These are phyloP conservation scores for Paraurostyla sp. DNA, from an alignment of 73 alveolate species.

Conservation along the genomic window DNA sequence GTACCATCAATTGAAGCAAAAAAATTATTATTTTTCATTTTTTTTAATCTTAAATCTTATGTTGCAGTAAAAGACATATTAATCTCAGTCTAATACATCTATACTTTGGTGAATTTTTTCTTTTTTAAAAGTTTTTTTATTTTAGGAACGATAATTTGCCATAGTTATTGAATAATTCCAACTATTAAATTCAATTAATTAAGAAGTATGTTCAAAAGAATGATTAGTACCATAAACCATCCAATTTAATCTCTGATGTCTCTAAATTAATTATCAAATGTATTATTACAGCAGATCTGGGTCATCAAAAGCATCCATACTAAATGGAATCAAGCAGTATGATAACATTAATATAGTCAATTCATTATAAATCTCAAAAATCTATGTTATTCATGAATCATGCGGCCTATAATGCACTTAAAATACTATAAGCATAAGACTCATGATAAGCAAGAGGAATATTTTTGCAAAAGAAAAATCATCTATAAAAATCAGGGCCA, in stretches of 20 bases:
- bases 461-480: background rate
- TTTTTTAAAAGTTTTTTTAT: too few species aligned
- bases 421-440: background rate
- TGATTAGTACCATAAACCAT: background rate
- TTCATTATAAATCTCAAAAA: conserved; percentile 34
- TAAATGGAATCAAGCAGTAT: background rate
- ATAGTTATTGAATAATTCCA: too few species aligned
- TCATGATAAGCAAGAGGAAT: background rate
- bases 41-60: too few species aligned
- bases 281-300: background rate
- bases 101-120: too few species aligned
- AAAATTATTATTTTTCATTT: too few species aligned
- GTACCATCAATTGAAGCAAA: too few species aligned
- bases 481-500: background rate
- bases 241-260: background rate
- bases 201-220: background rate
- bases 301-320: background rate
- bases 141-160: too few species aligned
- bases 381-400: background rate
- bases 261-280: background rate
- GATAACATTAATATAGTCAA: background rate
- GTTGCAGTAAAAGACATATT: too few species aligned
- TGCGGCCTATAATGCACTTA: background rate
- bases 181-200: background rate
- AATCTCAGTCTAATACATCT: too few species aligned